Evolutionary conservation across 2,329 filamentous ascomycete species (phyloP), one percentile per base, ranked within the genome.

Genomic region (Fusarium sp.): DNA sequence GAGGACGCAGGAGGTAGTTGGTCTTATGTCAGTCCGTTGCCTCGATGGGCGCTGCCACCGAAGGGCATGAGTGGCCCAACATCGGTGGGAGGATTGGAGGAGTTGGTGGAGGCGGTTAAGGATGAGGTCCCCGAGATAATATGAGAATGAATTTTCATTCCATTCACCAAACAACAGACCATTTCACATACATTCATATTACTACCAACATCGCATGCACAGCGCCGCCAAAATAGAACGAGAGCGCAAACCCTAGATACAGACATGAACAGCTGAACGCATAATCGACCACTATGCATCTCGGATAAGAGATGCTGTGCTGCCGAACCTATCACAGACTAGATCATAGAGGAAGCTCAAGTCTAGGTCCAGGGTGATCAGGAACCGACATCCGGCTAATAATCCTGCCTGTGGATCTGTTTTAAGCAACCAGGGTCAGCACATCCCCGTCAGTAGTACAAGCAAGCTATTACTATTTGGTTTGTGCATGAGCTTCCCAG

Each of bases 21-120:
- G 96, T 89, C 89, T 53, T 98, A 97, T 78, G 88, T 90, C 75
- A 97, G 94, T 70, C 87, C 89, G 23, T 83, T 97, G 76, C 96
- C 96, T 2, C 82, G 82, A 20, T 99, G 96, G 96, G 95, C 94
- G 17, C 78, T 97, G 56, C 94, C 95, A 8, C 94, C 94, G 0
- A 80, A 84, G 15, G 92, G 91, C 1, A 82, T 86, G 74, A 87
- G 87, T 45, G 94, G 94, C 0, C 92, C 92, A 20, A 90, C 84
- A 4, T 86, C 90, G 65, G 88, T 92, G 30, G 87, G 87, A 13
- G 82, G 83, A 3, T 81, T 90, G 79, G 85, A 88, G 48, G 86
- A 85, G 62, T 75, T 90, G 65, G 83, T 90, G 33, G 82, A 83
- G 61, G 87, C 86, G 32, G 84, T 85, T 49, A 81, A 81, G 71